These are phyloP conservation scores for Mycena alexandri DNA, from an alignment of 768 basidiomycete species.

Conservation along the genomic window DNA sequence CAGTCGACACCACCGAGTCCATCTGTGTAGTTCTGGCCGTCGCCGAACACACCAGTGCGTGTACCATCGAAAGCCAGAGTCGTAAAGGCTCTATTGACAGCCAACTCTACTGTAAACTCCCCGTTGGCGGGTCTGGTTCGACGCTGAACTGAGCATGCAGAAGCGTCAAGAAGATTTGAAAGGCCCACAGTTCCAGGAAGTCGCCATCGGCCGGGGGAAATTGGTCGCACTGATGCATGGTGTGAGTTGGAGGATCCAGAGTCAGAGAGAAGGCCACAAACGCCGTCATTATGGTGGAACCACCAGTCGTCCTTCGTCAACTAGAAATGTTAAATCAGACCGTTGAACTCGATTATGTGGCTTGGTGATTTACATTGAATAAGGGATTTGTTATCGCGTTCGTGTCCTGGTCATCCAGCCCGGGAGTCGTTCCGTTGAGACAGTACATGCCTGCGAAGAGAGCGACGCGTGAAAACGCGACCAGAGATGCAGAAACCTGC, in stretches of 20 bases:
- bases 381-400: conserved; percentile 51
- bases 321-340: conserved; percentile 36
- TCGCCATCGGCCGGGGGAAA: conserved; percentile 59
- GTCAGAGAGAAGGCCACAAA: conserved; percentile 34
- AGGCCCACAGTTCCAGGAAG: conserved; percentile 53
- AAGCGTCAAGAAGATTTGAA: not conserved
- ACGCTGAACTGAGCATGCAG: not conserved
- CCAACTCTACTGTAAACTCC: conserved; percentile 57
- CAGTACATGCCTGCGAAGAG: conserved; percentile 51
- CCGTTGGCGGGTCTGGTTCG: conserved; percentile 51
- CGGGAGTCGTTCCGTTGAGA: conserved; percentile 49
- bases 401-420: conserved; percentile 48
- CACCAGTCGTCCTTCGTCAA: conserved; percentile 54
- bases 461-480: conserved; percentile 16
- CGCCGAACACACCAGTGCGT: conserved; percentile 36
- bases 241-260: not conserved
- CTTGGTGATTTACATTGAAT: conserved; percentile 44
- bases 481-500: not conserved
- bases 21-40: conserved; percentile 50
- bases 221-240: conserved; percentile 54
- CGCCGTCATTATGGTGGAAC: conserved; percentile 56
- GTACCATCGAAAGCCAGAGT: conserved; percentile 52
- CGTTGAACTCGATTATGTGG: not conserved
- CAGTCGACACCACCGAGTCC: conserved; percentile 48
- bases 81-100: conserved; percentile 58